Percentiles rank a stretch among this genome's conserved stretches.
These are phyloP conservation scores for Crithidia fasciculata DNA, from an alignment of 208 protist species.

Conservation along the genomic window DNA sequence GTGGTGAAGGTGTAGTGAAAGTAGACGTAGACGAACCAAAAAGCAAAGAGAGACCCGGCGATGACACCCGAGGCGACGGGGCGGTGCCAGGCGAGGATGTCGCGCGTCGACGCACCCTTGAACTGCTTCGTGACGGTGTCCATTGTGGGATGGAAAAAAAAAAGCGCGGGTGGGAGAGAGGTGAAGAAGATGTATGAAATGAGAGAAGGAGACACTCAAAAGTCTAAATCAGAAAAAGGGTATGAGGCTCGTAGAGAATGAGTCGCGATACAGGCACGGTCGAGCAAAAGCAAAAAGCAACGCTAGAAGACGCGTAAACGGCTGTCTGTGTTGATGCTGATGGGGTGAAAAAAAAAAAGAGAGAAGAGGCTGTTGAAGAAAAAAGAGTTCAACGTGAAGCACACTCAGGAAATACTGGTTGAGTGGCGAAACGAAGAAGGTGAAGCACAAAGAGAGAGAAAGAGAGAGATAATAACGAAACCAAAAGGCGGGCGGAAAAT, in stretches of 20 bases:
- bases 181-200: not conserved
- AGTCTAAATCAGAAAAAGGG: too few relatives aligned
- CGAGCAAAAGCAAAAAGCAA: too few relatives aligned
- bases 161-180: slow-evolving; percentile 7
- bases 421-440: too few relatives aligned
- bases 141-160: slow-evolving; percentile 29
- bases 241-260: too few relatives aligned
- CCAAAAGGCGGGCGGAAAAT: too few relatives aligned
- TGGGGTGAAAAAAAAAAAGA: not conserved
- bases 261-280: too few relatives aligned
- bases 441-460: too few relatives aligned
- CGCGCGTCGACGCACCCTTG: slow-evolving; percentile 44
- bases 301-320: too few relatives aligned
- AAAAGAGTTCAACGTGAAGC: not conserved
- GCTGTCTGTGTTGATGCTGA: not conserved
- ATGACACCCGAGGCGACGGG: slow-evolving; percentile 61
- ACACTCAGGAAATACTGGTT: too few relatives aligned
- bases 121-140: slow-evolving; percentile 40
- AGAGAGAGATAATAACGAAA: too few relatives aligned
- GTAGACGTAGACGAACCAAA: slow-evolving; percentile 64
- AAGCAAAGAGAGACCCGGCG: slow-evolving; percentile 36
- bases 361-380: not conserved
- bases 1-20: slow-evolving; percentile 83
- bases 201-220: not conserved
- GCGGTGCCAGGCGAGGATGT: slow-evolving; percentile 76